Percentiles rank a stretch among this genome's conserved stretches.
These are phyloP conservation scores for Mercurialis annua DNA, from an alignment of 345 rosid genomes.

Conservation along the genomic window DNA sequence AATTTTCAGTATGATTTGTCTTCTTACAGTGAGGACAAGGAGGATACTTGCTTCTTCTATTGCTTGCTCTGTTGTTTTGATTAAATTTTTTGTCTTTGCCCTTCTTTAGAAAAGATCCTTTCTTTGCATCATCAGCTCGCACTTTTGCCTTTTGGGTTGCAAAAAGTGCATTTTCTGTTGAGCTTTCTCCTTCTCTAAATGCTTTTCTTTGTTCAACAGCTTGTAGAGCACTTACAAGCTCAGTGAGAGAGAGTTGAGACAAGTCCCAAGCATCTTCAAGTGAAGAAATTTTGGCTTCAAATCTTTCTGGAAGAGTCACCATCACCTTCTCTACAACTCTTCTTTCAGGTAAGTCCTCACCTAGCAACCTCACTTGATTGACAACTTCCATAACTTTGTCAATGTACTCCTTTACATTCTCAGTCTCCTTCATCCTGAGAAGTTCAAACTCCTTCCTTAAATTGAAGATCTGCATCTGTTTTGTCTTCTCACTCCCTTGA, in stretches of 20 bases:
- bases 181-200: not conserved
- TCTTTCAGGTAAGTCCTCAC: too few species aligned
- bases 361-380: too few species aligned
- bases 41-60: too few species aligned
- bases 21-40: too few species aligned
- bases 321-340: too few species aligned
- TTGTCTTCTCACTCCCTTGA: too few species aligned
- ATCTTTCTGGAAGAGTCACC: too few species aligned
- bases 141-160: not conserved
- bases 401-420: not conserved
- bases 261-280: not conserved
- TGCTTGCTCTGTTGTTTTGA: too few species aligned
- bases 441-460: not conserved
- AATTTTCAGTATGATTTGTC: too few species aligned
- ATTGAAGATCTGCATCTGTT: too few species aligned
- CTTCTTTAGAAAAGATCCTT: not conserved
- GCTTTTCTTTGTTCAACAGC: not conserved
- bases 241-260: not conserved
- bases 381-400: too few species aligned
- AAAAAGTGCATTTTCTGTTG: not conserved
- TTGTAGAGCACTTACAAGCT: not conserved
- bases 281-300: not conserved
- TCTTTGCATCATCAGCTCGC: not conserved
- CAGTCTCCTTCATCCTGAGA: not conserved
- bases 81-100: not conserved